phyloP scores from a whole-genome alignment of 2,329 filamentous ascomycete genomes.

The Cercospora sp. region DNA sequence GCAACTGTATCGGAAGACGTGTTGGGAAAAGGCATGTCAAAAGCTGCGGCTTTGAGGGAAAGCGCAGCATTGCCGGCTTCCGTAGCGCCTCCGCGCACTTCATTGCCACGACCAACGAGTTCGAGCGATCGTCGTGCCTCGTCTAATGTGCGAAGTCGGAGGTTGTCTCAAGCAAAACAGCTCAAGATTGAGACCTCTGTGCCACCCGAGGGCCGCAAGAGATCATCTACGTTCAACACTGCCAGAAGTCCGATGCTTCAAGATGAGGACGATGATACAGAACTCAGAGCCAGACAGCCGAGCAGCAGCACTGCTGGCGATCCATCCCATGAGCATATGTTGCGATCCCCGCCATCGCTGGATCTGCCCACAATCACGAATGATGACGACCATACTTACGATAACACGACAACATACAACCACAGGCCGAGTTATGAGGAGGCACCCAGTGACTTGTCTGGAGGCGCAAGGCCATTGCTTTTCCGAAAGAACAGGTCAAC shows the following conservation, averaged over 20 bases:
- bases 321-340: constrained; percentile 31
- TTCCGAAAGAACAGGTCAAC: constrained; percentile 55
- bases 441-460: constrained; percentile 28
- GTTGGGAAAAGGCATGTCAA: constrained; percentile 41
- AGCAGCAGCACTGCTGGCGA: constrained; percentile 31
- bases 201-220: constrained; percentile 35
- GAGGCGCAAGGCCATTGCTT: constrained; percentile 29
- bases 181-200: constrained; percentile 80
- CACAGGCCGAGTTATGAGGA: constrained; percentile 30
- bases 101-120: constrained; percentile 29
- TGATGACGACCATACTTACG: constrained; percentile 8
- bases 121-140: constrained; percentile 20
- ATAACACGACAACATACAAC: constrained; percentile 24
- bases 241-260: constrained; percentile 27
- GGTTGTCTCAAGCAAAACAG: constrained; percentile 78
- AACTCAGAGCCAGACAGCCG: constrained; percentile 18
- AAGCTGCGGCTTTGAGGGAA: constrained; percentile 30
- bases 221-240: constrained; percentile 38
- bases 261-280: constrained; percentile 26
- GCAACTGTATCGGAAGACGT: constrained; percentile 71
- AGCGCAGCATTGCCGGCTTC: constrained; percentile 36
- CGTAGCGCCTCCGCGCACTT: constrained; percentile 29
- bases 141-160: constrained; percentile 58
- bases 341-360: constrained; percentile 36
- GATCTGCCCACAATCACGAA: constrained; percentile 29